Conservation (phyloP, 1,139 yeast species). For the Geotrichum aggregatum region DNA sequence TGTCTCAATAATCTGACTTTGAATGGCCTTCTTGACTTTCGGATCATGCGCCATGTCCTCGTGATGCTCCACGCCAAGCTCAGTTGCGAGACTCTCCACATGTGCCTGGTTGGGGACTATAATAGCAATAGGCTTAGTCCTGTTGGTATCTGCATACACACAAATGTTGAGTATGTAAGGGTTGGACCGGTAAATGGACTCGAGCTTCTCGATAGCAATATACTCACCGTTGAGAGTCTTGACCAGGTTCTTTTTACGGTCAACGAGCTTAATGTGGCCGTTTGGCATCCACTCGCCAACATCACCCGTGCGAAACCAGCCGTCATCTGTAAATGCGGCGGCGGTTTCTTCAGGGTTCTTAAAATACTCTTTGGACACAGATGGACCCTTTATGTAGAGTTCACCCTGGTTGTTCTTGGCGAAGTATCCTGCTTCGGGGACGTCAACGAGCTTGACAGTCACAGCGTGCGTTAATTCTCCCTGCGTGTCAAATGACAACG, state of each 20-base stretch:
- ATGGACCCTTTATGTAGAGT: constrained; percentile 69
- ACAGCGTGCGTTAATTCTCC: constrained; percentile 82
- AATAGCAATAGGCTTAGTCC: constrained; percentile 89
- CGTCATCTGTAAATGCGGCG: constrained; percentile 72
- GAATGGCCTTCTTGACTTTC: constrained; percentile 54
- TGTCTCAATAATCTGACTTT: constrained; percentile 60
- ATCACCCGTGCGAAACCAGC: constrained; percentile 97
- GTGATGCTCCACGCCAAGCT: constrained; percentile 49
- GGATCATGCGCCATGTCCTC: constrained; percentile 55
- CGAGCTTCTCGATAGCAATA: constrained; percentile 92
- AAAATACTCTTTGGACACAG: constrained; percentile 74
- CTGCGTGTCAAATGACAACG: constrained; percentile 66
- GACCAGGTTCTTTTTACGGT: constrained; percentile 92
- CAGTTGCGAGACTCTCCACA: constrained; percentile 56
- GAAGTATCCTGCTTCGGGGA: constrained; percentile 83
- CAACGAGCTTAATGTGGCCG: constrained; percentile 81
- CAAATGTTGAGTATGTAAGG: constrained; percentile 74
- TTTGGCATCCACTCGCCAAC: constrained; percentile 86
- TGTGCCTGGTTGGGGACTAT: constrained; percentile 74
- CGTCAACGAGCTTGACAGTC: constrained; percentile 87
- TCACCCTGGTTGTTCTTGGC: constrained; percentile 95
- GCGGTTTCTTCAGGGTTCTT: constrained; percentile 78
- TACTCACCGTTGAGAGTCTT: constrained; percentile 97
- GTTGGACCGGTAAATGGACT: constrained; percentile 76
- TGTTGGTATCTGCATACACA: constrained; percentile 82